Evolutionary conservation across 176 grass and related monocot species (phyloP), one percentile per base, ranked within the genome.

Genomic region (Musa troglodytarum): DNA sequence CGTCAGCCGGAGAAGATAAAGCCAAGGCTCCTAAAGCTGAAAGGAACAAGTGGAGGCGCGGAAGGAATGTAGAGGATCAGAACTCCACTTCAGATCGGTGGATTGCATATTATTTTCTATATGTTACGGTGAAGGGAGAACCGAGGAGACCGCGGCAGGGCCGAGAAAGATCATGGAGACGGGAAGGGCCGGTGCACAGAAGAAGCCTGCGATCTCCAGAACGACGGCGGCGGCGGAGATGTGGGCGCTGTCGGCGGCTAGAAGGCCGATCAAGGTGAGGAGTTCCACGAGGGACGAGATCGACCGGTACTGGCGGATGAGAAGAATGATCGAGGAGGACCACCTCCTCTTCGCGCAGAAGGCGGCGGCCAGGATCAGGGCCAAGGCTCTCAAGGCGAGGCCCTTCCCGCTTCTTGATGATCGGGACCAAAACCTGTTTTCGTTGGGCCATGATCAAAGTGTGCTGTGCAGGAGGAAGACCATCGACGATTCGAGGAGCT

Each of bases 271-370:
- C 10, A 22, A 64, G 54, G 78, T 80, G 21, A 73, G 53, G 78
- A 80, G 78, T 20, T 59, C 65, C 54, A 80, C 78, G 1, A 73
- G 49, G 55, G 57, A 80, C 15, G 78, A 80, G 78, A 80, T 80
- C 55, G 56, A 80, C 61, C 69, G 20, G 49, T 80, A 53, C 78
- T 80, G 78, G 78, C 62, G 78, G 56, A 53, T 50, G 57, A 80
- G 71, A 71, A 80, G 69, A 58, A 54, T 80, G 78, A 58, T 20
- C 9, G 78, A 80, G 34, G 78, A 73, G 69, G 78, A 80, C 12
- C 78, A 80, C 56, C 68, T 80, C 20, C 69, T 80, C 10, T 70
- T 71, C 49, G 78, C 78, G 1, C 53, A 80, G 69, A 80, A 80
- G 69, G 78, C 78, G 13, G 78, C 69, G 1, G 69, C 78, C 10